A percentile compares a stretch with the other conserved stretches of the same genome.
Conservation (phyloP, 768 basidiomycete genomes). For the Cubamyces lactineus region DNA sequence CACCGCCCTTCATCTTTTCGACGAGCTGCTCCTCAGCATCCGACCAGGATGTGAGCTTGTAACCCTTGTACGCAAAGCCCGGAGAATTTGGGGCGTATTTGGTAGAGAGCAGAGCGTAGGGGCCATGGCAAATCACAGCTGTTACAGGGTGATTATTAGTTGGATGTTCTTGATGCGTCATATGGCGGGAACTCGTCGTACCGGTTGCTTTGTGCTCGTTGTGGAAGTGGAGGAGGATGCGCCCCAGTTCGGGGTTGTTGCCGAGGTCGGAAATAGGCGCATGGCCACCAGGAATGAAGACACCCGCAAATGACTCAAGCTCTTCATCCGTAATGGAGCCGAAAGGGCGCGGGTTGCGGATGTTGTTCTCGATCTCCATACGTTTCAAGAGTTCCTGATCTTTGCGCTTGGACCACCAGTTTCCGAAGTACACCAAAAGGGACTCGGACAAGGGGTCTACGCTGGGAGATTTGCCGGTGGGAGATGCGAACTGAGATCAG, state of each 20-base stretch:
- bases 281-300: slow-evolving; percentile 37
- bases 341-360: slow-evolving; percentile 30
- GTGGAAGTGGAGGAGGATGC: slow-evolving; percentile 33
- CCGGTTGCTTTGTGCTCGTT: slow-evolving; percentile 31
- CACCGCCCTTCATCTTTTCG: slow-evolving; percentile 32
- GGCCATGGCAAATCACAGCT: slow-evolving; percentile 33
- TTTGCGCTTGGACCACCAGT: slow-evolving; percentile 28
- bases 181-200: not conserved
- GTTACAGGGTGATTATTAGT: not conserved
- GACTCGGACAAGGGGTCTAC: slow-evolving; percentile 31
- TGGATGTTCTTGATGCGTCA: not conserved
- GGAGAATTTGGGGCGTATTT: slow-evolving; percentile 25
- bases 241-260: slow-evolving; percentile 32
- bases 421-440: slow-evolving; percentile 30
- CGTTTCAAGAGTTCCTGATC: slow-evolving; percentile 27
- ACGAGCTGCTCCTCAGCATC: slow-evolving; percentile 33
- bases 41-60: slow-evolving; percentile 35
- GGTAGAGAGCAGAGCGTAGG: slow-evolving; percentile 34
- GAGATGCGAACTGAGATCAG: slow-evolving; percentile 30
- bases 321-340: slow-evolving; percentile 28
- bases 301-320: slow-evolving; percentile 29
- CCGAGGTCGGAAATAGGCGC: slow-evolving; percentile 33
- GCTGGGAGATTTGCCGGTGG: slow-evolving; percentile 28
- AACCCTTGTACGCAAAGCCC: slow-evolving; percentile 35
- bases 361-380: slow-evolving; percentile 29